phyloP scores from a whole-genome alignment of 768 basidiomycete genomes.

The Leccinum disarticulatum region DNA sequence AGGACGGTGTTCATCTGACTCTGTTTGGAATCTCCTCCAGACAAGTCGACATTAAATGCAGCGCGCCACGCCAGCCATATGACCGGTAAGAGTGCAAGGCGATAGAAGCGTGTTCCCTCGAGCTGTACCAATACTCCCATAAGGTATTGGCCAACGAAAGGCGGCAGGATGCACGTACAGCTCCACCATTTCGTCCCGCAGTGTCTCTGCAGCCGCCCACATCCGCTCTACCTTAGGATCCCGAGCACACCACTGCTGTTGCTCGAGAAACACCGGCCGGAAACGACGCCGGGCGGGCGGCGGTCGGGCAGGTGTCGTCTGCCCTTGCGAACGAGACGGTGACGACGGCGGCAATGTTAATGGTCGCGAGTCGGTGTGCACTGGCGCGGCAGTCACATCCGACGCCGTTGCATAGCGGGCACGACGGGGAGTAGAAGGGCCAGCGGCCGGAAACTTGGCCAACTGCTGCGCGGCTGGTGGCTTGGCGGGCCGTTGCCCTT shows the following conservation, averaged over 20 bases:
- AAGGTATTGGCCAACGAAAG: slow-evolving; percentile 46
- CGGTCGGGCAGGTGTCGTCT: slow-evolving; percentile 11
- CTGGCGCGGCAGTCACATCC: slow-evolving; percentile 1
- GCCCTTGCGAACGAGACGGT: slow-evolving; percentile 19
- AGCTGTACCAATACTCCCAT: slow-evolving; percentile 54
- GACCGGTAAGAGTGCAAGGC: slow-evolving; percentile 50
- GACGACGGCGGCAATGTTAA: background rate
- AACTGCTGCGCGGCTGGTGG: background rate
- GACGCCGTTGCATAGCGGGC: slow-evolving; percentile 12
- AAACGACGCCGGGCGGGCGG: slow-evolving; percentile 38
- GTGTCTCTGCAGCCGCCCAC: no score
- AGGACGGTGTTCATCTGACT: slow-evolving; percentile 18
- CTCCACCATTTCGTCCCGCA: slow-evolving; percentile 19
- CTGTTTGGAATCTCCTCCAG: slow-evolving; percentile 15
- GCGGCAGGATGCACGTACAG: slow-evolving; percentile 34
- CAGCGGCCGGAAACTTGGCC: slow-evolving; percentile 1
- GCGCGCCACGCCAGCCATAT: slow-evolving; percentile 46
- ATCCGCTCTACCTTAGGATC: slow-evolving; percentile 39
- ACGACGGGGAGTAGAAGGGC: slow-evolving; percentile 28
- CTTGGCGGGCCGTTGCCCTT: slow-evolving; percentile 9
- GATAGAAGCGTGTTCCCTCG: slow-evolving; percentile 39
- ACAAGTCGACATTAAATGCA: slow-evolving; percentile 23
- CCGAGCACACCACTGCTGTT: slow-evolving; percentile 45
- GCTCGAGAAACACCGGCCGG: slow-evolving; percentile 49
- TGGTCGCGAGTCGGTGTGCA: slow-evolving; percentile 26